phyloP scores from a whole-genome alignment of 169 alveolate genomes.

The Miamiensis avidus region DNA sequence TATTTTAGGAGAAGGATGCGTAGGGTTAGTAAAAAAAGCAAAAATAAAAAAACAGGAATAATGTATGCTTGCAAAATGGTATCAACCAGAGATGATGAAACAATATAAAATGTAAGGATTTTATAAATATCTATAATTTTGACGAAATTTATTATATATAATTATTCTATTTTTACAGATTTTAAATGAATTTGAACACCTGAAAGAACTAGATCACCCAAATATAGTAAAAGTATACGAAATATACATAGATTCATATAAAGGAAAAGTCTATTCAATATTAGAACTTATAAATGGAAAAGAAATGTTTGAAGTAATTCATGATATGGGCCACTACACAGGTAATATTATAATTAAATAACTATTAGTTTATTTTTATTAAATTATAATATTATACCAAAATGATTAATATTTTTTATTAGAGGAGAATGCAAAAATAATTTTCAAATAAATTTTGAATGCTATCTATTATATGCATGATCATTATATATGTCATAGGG shows the following conservation, averaged over 20 bases:
- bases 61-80: constrained; percentile 57
- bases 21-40: constrained; percentile 50
- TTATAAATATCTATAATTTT: no score
- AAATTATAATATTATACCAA: background rate
- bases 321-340: constrained; percentile 57
- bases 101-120: constrained; percentile 44
- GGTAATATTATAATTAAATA: constrained; percentile 22
- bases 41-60: constrained; percentile 20
- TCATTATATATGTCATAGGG: constrained; percentile 74
- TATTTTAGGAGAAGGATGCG: constrained; percentile 51
- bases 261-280: constrained; percentile 56
- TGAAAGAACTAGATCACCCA: constrained; percentile 63
- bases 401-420: background rate
- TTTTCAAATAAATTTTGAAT: constrained; percentile 67
- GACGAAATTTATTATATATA: background rate
- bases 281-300: constrained; percentile 77
- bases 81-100: constrained; percentile 61
- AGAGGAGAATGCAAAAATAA: constrained; percentile 73
- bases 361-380: background rate
- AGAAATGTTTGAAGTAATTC: constrained; percentile 72
- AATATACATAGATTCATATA: constrained; percentile 53
- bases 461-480: constrained; percentile 75
- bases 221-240: constrained; percentile 72
- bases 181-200: constrained; percentile 61
- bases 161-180: constrained; percentile 33